phyloP scores from a whole-genome alignment of 148 eudicot genomes.

The Rhododendron williamsianum region DNA sequence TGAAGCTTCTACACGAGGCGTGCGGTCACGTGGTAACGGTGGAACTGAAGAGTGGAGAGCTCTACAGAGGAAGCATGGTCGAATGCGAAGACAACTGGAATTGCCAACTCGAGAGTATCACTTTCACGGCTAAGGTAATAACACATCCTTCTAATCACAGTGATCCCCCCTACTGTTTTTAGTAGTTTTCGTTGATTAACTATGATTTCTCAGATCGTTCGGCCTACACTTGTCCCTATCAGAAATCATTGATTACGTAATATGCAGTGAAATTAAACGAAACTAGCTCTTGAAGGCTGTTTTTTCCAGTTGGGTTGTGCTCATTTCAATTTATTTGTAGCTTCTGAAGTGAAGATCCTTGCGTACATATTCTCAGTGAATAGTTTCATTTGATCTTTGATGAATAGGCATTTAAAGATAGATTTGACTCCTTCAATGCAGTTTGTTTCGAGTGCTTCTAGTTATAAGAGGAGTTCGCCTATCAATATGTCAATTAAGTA shows the following conservation, averaged over 20 bases:
- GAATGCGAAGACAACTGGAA: slow-evolving; percentile 99
- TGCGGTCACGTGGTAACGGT: slow-evolving; percentile 69
- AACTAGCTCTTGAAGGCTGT: background rate
- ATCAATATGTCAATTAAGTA: background rate
- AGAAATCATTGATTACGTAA: background rate
- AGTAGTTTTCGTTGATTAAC: too few species aligned
- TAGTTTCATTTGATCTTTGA: background rate
- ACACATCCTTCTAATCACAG: too few species aligned
- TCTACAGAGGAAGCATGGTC: slow-evolving; percentile 79
- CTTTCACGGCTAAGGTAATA: slow-evolving; percentile 76
- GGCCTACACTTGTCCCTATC: background rate
- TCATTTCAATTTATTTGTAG: background rate
- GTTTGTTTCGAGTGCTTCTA: background rate
- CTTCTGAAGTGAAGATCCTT: too few species aligned
- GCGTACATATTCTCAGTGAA: background rate
- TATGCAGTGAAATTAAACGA: too few species aligned
- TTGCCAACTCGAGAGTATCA: slow-evolving; percentile 86
- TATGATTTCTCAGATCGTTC: too few species aligned
- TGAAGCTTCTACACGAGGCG: slow-evolving; percentile 88
- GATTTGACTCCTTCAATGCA: background rate
- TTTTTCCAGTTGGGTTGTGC: background rate
- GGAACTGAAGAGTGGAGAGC: slow-evolving; percentile 88
- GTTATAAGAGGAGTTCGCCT: background rate
- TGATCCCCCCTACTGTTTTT: too few species aligned
- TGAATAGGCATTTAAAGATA: background rate